Evolutionary conservation across 495 filamentous ascomycete species (phyloP).

Genomic region (Aspergillus sparsus): DNA sequence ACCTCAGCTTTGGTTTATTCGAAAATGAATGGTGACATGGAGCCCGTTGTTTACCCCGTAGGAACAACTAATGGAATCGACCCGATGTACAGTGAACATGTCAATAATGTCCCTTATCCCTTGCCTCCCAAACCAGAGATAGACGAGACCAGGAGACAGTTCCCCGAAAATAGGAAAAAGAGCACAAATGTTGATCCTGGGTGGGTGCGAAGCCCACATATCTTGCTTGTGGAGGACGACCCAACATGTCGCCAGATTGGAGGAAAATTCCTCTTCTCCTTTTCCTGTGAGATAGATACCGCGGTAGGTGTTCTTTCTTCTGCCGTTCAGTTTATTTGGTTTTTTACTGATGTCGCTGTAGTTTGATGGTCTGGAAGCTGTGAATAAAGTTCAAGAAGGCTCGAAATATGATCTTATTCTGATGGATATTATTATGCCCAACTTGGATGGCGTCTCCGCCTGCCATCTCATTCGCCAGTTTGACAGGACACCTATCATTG

Average conservation of each 20-base stretch:
- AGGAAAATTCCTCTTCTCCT: slow-evolving; percentile 86
- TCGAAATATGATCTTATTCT: slow-evolving; percentile 89
- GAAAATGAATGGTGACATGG: slow-evolving; percentile 63
- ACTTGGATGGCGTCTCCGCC: slow-evolving; percentile 91
- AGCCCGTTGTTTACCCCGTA: slow-evolving; percentile 86
- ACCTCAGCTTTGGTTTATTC: slow-evolving; percentile 53
- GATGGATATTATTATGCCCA: slow-evolving; percentile 99
- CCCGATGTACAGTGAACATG: slow-evolving; percentile 90
- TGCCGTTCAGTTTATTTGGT: not conserved
- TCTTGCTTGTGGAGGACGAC: slow-evolving; percentile 95
- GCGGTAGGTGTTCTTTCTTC: slow-evolving; percentile 76
- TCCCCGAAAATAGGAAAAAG: slow-evolving; percentile 64
- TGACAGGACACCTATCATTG: slow-evolving; percentile 86
- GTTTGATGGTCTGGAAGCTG: slow-evolving; percentile 89
- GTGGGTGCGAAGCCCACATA: slow-evolving; percentile 80
- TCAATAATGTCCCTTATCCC: slow-evolving; percentile 87
- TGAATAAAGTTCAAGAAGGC: slow-evolving; percentile 82
- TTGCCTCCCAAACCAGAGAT: slow-evolving; percentile 60
- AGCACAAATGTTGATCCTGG: slow-evolving; percentile 69
- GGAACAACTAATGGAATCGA: slow-evolving; percentile 89
- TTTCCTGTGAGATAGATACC: slow-evolving; percentile 85
- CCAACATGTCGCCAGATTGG: slow-evolving; percentile 91
- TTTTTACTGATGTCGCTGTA: slow-evolving; percentile 38
- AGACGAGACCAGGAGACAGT: slow-evolving; percentile 54
- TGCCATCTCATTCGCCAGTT: slow-evolving; percentile 92